phyloP scores from a whole-genome alignment of 768 basidiomycete species.

The Leccinum obscurum region DNA sequence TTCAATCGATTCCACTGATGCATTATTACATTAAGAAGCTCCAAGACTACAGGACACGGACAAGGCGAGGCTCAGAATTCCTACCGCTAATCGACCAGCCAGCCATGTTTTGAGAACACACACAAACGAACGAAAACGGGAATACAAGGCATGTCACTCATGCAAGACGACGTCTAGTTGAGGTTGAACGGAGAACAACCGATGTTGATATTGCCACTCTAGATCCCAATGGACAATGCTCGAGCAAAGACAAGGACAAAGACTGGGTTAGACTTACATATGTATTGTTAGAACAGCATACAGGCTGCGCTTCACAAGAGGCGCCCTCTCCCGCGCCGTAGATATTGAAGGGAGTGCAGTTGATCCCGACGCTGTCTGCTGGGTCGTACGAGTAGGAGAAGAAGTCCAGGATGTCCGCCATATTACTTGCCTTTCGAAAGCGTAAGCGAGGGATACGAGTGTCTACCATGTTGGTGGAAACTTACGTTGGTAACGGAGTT shows the following conservation, averaged over 20 bases:
- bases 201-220: conserved; percentile 22
- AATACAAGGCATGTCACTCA: not conserved
- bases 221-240: not conserved
- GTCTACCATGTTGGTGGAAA: not conserved
- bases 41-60: not conserved
- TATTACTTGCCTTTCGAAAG: conserved; percentile 11
- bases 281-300: conserved; percentile 23
- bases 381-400: conserved; percentile 15
- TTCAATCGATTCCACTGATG: not conserved
- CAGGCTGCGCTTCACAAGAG: conserved; percentile 25
- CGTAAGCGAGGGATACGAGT: not conserved
- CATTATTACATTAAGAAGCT: not conserved
- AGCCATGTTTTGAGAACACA: conserved; percentile 6
- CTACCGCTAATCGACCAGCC: not conserved
- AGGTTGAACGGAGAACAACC: conserved; percentile 28
- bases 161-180: conserved; percentile 17
- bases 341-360: conserved; percentile 24
- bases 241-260: not conserved
- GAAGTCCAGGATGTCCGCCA: conserved; percentile 3
- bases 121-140: not conserved
- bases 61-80: not conserved
- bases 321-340: conserved; percentile 22
- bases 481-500: conserved; percentile 22
- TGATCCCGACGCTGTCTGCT: conserved; percentile 25
- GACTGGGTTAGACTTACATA: conserved; percentile 18